Evolutionary conservation across 805 yeast genomes (phyloP).

Genomic region (Starmera dryadoides): DNA sequence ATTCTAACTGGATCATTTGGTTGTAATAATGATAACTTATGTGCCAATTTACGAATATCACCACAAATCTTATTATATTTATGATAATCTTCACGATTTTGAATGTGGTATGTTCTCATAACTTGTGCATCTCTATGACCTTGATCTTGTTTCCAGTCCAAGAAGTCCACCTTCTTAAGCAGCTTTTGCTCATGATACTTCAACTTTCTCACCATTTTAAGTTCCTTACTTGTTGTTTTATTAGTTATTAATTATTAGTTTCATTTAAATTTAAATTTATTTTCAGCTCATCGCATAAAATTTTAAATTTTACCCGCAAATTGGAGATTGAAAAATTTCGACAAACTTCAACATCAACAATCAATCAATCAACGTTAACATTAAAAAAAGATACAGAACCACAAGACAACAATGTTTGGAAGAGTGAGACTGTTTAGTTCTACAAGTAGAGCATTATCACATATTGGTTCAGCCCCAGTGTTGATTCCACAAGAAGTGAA

Average conservation of each 20-base stretch:
- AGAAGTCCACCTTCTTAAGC: slow-evolving; percentile 90
- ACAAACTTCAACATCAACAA: neutral
- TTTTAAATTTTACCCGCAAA: neutral
- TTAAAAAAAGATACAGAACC: neutral
- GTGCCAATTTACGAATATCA: slow-evolving; percentile 78
- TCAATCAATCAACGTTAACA: neutral
- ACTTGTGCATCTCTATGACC: slow-evolving; percentile 96
- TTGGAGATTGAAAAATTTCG: neutral
- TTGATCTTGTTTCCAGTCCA: slow-evolving; percentile 95
- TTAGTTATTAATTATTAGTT: too few relatives aligned
- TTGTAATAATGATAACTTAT: slow-evolving; percentile 75
- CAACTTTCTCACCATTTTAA: slow-evolving; percentile 70
- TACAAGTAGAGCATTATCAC: slow-evolving; percentile 34
- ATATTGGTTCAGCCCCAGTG: slow-evolving; percentile 79
- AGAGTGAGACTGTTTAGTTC: slow-evolving; percentile 27
- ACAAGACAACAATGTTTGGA: neutral
- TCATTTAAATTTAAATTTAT: neutral
- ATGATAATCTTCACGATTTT: slow-evolving; percentile 92
- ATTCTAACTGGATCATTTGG: slow-evolving; percentile 83
- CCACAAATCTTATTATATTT: slow-evolving; percentile 93
- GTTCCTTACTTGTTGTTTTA: too few relatives aligned
- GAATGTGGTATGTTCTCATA: slow-evolving; percentile 90
- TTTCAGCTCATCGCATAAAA: neutral
- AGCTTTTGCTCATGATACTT: slow-evolving; percentile 95
- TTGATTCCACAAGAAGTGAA: slow-evolving; percentile 56